These are phyloP conservation scores for Alnus rubra DNA, from an alignment of 306 rosid genomes.

Conservation along the genomic window DNA sequence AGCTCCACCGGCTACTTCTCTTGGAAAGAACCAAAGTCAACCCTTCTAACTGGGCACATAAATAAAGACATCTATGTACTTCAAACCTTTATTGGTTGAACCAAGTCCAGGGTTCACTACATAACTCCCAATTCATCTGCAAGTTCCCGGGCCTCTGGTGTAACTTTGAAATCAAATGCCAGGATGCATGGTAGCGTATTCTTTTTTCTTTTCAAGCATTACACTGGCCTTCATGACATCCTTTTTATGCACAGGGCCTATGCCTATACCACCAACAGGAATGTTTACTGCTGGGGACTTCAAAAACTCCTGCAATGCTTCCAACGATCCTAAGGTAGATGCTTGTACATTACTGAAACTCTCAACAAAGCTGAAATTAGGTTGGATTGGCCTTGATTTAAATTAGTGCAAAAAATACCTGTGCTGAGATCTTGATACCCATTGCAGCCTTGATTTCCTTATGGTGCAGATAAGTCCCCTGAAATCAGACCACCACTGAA, in stretches of 20 bases:
- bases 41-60: not conserved
- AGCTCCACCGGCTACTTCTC: not conserved
- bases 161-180: constrained; percentile 98
- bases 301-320: constrained; percentile 87
- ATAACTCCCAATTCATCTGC: constrained; percentile 48
- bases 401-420: constrained; percentile 54
- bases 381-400: constrained; percentile 10
- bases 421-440: constrained; percentile 94
- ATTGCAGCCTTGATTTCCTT: constrained; percentile 97
- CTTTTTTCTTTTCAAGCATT: constrained; percentile 91
- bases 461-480: constrained; percentile 92
- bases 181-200: constrained; percentile 76
- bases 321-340: constrained; percentile 93
- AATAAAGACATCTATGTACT: not conserved
- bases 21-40: not conserved
- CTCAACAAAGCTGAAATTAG: not conserved
- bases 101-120: not conserved
- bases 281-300: constrained; percentile 84
- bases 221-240: constrained; percentile 97
- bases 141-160: constrained; percentile 87
- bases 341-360: constrained; percentile 57
- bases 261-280: constrained; percentile 91
- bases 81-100: not conserved
- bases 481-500: constrained; percentile 39
- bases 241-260: constrained; percentile 95